Conservation (phyloP, 2,329 filamentous ascomycete genomes). For the Aspergillus thermomutatus region DNA sequence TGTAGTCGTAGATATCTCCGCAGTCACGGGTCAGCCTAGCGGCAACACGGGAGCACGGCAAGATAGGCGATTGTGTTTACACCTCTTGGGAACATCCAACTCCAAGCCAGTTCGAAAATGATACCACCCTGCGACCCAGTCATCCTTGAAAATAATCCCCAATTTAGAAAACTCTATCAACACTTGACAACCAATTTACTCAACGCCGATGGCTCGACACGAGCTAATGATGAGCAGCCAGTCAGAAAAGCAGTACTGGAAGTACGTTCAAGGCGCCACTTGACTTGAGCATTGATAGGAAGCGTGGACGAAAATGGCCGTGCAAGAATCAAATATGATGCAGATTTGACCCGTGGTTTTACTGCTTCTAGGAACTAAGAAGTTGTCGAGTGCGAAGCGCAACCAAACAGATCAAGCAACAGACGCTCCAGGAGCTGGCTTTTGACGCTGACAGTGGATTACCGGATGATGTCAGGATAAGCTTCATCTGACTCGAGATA, state of each 20-base stretch:
- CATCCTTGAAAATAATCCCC: constrained; percentile 39
- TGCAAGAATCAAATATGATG: neutral
- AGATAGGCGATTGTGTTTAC: neutral
- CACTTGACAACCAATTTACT: constrained; percentile 37
- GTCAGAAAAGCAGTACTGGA: constrained; percentile 28
- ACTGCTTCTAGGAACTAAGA: constrained; percentile 31
- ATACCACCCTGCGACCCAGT: constrained; percentile 40
- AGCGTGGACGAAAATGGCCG: neutral
- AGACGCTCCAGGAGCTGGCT: constrained; percentile 28
- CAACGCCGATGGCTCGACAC: constrained; percentile 41
- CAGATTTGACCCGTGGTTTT: neutral
- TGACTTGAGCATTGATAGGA: neutral
- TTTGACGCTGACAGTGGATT: constrained; percentile 31
- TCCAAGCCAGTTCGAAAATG: constrained; percentile 24
- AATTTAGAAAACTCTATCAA: constrained; percentile 42
- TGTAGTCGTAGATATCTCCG: neutral
- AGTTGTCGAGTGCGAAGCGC: constrained; percentile 29
- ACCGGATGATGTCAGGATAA: constrained; percentile 30
- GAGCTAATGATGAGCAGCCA: constrained; percentile 27
- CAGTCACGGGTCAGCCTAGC: neutral
- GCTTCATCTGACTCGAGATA: neutral
- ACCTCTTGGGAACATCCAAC: neutral
- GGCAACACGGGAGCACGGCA: neutral
- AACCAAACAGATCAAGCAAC: constrained; percentile 33
- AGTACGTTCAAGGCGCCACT: constrained; percentile 23